Base-by-base conservation (phyloP, 1,139 yeast genomes). In the Hyphopichia buzzinii region DNA sequence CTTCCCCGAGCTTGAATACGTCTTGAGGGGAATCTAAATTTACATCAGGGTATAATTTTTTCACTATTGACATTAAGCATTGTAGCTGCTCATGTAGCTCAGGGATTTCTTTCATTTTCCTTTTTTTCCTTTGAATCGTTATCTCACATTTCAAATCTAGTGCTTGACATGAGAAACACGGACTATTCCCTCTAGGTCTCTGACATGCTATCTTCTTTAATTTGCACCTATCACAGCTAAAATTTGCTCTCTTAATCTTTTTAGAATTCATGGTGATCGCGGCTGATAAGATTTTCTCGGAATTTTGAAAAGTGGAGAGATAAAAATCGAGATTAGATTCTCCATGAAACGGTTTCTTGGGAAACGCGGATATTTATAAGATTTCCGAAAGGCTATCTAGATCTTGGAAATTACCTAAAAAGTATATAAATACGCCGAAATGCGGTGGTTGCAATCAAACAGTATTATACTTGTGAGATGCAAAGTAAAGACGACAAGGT, bases 61-160 rank as follows among this genome's bases (percentile, higher is more conserved):
- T 21, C n/a, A 35, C 12, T 8, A 31, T 31, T 12, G 12, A n/a
- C 3, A 12, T 10, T 14, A 35, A 21, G 23, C 27, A 35, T 13
- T 30, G 19, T 3, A 31, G 12, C 13, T 34, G 26, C 19, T 10
- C 11, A 10, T 27, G 15, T 5, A 15, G 11, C 8, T 13, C 30
- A 7, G 15, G 30, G 5, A 15, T 8, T 7, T 5, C 5, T 15
- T 15, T 27, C n/a, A 27, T 31, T 34, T 29, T 27, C 17, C 39
- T 17, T 24, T 30, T 36, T 30, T 39, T 43, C 21, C 47, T 29
- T 13, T 30, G 26, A n/a, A 41, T 40, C 12, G 47, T 43, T 2
- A 44, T 39, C 19, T 28, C 32, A 15, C 47, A 43, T 11, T 41
- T 40, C 2, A 40, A 10, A 8, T 34, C 24, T 14, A 34, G 21